Base-by-base conservation (phyloP, 108 stramenopile genomes). In the Nitzschia sp. region DNA sequence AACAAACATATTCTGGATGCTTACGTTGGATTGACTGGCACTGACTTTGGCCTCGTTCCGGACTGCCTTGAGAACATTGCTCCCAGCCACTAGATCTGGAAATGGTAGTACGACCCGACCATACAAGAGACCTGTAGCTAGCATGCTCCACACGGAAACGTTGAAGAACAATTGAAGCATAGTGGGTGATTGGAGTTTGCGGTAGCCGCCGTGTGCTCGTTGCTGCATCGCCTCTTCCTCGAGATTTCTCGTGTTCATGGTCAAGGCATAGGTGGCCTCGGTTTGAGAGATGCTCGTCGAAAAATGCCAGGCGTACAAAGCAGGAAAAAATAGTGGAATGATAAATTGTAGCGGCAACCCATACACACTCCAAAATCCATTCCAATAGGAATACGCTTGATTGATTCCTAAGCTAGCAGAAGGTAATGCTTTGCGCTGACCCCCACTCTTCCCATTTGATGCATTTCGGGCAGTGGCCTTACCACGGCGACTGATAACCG, bases 81-180 rank as follows among this genome's bases (percentile, higher is more conserved):
- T 70, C 3, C 91, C 91, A 11, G 88, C 88, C 4, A 88, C 85
- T 49, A 89, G 76, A 59, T 90, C 88, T 9, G 87, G 84, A 38
- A 93, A 78, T 15, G 91, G 91, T 38, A 85, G 74, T 24, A 89
- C 49, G 0, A 92, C 30, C 46, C 87, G 68, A 45, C 86, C 87
- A 60, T 77, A 92, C 13, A 80, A 51, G 0, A 85, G 23, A 21
- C 70, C 45, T n/a, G 59, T 56, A 6, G 35, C 29, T 36, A 66
- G 18, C 0, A 62, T 73, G 19, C 61, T 59, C 8, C 58, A 35
- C 1, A 58, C 17, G 11, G 69, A 70, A 35, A 75, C 18, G 42
- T 59, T 64, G 24, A 77, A 66, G 8, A 66, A 32, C 17, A 70
- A 23, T 19, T 68, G 72, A 17, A 26, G 54, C 76, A 68, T 71